phyloP scores from a whole-genome alignment of 2,329 filamentous ascomycete species.

The Trichoderma asperellum region DNA sequence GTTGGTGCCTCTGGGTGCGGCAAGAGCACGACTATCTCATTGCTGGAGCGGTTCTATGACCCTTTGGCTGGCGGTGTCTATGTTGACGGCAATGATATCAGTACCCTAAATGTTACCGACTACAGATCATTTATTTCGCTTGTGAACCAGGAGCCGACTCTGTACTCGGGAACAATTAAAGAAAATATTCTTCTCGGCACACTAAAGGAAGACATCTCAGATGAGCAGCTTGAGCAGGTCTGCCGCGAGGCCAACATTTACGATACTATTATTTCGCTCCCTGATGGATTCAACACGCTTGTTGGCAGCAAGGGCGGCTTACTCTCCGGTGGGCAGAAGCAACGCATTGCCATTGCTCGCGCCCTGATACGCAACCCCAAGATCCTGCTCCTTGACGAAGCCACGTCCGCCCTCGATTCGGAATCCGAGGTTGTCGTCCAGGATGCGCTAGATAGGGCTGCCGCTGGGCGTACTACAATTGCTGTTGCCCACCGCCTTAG shows the following conservation, averaged over 20 bases:
- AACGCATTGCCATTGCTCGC: constrained; percentile 90
- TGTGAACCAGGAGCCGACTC: constrained; percentile 90
- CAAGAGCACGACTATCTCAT: constrained; percentile 89
- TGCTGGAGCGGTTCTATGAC: constrained; percentile 95
- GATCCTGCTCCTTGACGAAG: constrained; percentile 82
- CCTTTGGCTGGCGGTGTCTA: constrained; percentile 78
- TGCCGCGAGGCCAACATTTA: constrained; percentile 92
- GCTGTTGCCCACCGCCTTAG: constrained; percentile 90
- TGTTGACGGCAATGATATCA: constrained; percentile 83
- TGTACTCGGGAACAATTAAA: constrained; percentile 89
- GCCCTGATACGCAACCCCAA: constrained; percentile 90
- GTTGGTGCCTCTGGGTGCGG: constrained; percentile 95
- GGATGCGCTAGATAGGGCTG: constrained; percentile 77
- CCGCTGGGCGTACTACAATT: constrained; percentile 85
- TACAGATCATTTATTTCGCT: constrained; percentile 85
- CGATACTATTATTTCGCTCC: constrained; percentile 85
- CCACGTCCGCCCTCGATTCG: constrained; percentile 75
- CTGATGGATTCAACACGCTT: constrained; percentile 82
- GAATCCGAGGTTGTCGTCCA: constrained; percentile 82
- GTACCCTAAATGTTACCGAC: constrained; percentile 77
- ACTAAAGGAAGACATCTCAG: constrained; percentile 66
- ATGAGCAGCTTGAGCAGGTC: constrained; percentile 74
- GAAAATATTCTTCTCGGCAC: constrained; percentile 88
- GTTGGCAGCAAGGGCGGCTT: constrained; percentile 87
- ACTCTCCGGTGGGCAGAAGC: constrained; percentile 89